These are phyloP conservation scores for Smittium mucronatum DNA, from an alignment of 371 early-diverging fungal species.

Conservation along the genomic window DNA sequence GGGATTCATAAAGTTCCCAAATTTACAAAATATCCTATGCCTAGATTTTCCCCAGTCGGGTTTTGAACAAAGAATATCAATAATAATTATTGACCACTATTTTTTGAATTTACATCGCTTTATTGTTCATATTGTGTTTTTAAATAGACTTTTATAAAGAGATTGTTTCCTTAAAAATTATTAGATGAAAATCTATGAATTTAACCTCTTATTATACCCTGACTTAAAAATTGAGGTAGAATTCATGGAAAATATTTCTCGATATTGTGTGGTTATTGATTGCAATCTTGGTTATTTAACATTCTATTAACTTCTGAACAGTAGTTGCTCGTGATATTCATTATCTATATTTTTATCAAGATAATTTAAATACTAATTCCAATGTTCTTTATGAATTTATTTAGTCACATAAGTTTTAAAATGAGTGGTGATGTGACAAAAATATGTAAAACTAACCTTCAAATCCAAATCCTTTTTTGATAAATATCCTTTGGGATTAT, in stretches of 20 bases:
- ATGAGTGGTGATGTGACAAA: neutral
- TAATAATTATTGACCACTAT: neutral
- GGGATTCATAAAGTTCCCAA: slow-evolving; percentile 92
- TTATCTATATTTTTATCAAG: neutral
- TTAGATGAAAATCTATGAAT: neutral
- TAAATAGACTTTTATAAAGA: neutral
- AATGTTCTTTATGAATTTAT: no score
- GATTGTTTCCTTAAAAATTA: neutral
- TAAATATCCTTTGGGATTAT: neutral
- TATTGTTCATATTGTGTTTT: neutral
- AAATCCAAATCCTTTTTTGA: neutral
- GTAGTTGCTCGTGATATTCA: neutral
- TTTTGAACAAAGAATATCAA: slow-evolving; percentile 34
- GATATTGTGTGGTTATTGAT: neutral
- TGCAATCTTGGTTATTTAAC: neutral
- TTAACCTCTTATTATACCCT: neutral
- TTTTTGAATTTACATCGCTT: neutral
- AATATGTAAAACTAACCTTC: neutral
- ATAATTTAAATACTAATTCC: no score
- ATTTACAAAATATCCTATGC: slow-evolving; percentile 78
- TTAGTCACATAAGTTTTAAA: no score
- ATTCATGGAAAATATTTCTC: neutral
- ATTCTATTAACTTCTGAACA: neutral
- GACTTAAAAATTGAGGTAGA: neutral
- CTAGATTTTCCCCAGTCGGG: slow-evolving; percentile 64